These are phyloP conservation scores for Boehmeria nivea DNA, from an alignment of 306 rosid genomes.

Conservation along the genomic window DNA sequence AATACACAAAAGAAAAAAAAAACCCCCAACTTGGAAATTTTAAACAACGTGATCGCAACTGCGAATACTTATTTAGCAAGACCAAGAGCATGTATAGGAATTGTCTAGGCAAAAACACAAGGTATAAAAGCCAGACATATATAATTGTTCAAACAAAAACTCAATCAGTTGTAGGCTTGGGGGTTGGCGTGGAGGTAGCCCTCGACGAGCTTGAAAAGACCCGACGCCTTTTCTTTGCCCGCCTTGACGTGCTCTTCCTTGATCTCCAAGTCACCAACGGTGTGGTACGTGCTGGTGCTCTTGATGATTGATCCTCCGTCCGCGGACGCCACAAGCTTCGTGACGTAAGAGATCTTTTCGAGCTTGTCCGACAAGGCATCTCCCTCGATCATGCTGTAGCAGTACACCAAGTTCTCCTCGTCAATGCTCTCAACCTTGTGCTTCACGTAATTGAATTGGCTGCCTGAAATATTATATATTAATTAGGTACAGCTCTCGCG, in stretches of 20 bases:
- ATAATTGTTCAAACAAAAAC: too few species aligned
- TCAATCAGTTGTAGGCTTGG: slow-evolving; percentile 26
- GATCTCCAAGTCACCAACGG: slow-evolving; percentile 25
- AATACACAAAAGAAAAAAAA: too few species aligned
- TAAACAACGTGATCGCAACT: too few species aligned
- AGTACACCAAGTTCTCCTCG: slow-evolving; percentile 19
- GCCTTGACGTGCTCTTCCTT: slow-evolving; percentile 27
- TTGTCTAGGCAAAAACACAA: too few species aligned
- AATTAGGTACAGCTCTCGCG: too few species aligned
- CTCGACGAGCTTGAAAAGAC: slow-evolving; percentile 43
- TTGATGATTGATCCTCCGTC: slow-evolving; percentile 47
- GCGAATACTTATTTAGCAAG: too few species aligned
- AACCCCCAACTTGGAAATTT: too few species aligned
- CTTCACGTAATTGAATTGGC: slow-evolving; percentile 26
- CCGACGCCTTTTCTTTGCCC: slow-evolving; percentile 33
- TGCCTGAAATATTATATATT: slow-evolving; percentile 18
- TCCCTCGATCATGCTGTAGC: slow-evolving; percentile 44
- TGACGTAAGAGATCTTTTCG: slow-evolving; percentile 39
- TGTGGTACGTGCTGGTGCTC: slow-evolving; percentile 27
- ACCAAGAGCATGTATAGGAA: too few species aligned
- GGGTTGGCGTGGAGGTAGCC: slow-evolving; percentile 35
- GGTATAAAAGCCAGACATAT: too few species aligned
- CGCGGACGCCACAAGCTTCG: slow-evolving; percentile 27
- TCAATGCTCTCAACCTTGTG: slow-evolving; percentile 37
- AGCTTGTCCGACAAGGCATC: slow-evolving; percentile 28